Evolutionary conservation across 768 basidiomycete species (phyloP).

Genomic region (Tremella mesenterica): DNA sequence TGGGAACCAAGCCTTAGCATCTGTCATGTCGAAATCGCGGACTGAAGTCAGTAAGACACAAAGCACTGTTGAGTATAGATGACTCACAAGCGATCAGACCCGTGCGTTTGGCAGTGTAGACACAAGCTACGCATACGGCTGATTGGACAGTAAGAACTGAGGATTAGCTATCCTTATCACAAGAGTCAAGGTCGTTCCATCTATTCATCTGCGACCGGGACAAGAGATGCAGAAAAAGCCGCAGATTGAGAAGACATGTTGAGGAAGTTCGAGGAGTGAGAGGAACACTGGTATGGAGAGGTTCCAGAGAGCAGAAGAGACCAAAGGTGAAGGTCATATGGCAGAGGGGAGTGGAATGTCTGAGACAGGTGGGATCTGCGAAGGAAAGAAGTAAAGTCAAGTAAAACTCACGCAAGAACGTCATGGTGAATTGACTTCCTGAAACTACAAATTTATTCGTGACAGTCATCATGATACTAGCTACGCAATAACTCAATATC

Average conservation of each 20-base stretch:
- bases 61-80: neutral
- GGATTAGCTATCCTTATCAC: neutral
- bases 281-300: neutral
- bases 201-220: no score
- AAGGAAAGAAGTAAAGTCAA: neutral
- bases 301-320: neutral
- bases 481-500: slow-evolving; percentile 78
- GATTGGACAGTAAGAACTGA: slow-evolving; percentile 77
- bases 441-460: slow-evolving; percentile 98
- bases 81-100: slow-evolving; percentile 47
- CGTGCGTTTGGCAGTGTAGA: slow-evolving; percentile 60
- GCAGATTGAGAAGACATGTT: no score
- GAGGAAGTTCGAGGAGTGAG: no score
- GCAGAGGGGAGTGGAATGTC: no score
- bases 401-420: slow-evolving; percentile 56
- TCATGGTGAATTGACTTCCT: slow-evolving; percentile 89
- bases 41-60: slow-evolving; percentile 41
- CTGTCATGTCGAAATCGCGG: slow-evolving; percentile 67
- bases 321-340: no score
- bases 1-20: slow-evolving; percentile 89
- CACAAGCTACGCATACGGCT: slow-evolving; percentile 72
- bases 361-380: neutral
- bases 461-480: slow-evolving; percentile 93
- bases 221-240: no score
- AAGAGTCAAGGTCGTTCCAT: no score